Evolutionary conservation across 176 grass and related monocot genomes (phyloP).

Genomic region (Saccharum officinarum): DNA sequence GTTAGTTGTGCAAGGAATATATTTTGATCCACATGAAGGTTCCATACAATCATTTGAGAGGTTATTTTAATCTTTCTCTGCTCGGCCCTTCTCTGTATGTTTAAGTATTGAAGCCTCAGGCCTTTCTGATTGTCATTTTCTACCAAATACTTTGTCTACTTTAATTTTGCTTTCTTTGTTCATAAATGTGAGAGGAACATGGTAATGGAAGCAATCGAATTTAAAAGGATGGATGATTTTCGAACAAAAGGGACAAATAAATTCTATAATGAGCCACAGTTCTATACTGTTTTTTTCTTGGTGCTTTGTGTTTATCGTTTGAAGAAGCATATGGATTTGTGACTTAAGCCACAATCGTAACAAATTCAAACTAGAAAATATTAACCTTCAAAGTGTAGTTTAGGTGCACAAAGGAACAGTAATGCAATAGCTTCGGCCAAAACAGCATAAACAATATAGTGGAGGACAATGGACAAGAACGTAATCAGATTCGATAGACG

Average conservation of each 20-base stretch:
- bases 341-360: neutral
- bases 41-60: neutral
- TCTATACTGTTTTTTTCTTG: conserved; percentile 9
- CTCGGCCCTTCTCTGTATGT: neutral
- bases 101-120: neutral
- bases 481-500: conserved; percentile 16
- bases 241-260: neutral
- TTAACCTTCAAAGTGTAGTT: neutral
- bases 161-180: neutral
- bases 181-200: neutral
- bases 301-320: neutral
- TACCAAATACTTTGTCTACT: neutral
- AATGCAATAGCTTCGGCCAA: neutral
- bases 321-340: neutral
- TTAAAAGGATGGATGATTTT: neutral
- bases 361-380: neutral
- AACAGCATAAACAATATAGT: neutral
- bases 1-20: conserved; percentile 18
- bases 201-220: neutral
- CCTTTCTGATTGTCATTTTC: neutral
- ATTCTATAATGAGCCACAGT: conserved; percentile 7
- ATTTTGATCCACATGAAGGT: neutral
- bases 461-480: neutral
- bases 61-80: neutral
- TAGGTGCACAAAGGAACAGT: neutral